Conservation (phyloP, 179 eudicot species). For the Actinidia arguta region DNA sequence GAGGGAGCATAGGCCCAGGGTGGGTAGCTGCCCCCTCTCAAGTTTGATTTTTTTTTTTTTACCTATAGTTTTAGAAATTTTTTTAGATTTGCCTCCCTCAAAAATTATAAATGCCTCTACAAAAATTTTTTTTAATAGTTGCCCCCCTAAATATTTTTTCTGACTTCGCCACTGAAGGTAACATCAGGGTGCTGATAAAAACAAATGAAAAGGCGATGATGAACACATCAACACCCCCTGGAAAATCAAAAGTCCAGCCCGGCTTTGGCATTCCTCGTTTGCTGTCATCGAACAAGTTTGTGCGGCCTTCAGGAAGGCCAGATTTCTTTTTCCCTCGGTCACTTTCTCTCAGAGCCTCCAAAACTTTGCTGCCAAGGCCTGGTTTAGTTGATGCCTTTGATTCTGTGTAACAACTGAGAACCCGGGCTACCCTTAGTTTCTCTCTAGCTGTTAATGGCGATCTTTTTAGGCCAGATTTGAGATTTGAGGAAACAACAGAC, state of each 20-base stretch:
- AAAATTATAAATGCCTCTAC: no score
- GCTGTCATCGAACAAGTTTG: constrained; percentile 82
- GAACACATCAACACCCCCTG: constrained; percentile 78
- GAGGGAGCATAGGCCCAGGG: no score
- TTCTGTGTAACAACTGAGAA: constrained; percentile 79
- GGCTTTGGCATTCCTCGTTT: constrained; percentile 87
- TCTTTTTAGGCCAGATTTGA: constrained; percentile 49
- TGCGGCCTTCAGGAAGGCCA: constrained; percentile 93
- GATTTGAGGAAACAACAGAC: constrained; percentile 25
- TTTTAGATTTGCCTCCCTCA: no score
- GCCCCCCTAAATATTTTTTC: no score
- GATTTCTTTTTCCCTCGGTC: constrained; percentile 79
- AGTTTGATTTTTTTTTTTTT: no score
- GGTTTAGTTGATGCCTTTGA: constrained; percentile 54
- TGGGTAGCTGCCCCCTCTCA: no score
- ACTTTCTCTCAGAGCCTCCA: constrained; percentile 82
- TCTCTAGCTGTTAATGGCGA: constrained; percentile 81
- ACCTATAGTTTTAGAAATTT: no score
- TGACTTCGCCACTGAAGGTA: no score
- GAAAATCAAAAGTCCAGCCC: constrained; percentile 83
- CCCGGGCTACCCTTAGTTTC: constrained; percentile 93
- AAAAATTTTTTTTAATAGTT: no score
- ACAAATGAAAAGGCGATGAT: constrained; percentile 70
- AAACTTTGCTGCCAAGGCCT: constrained; percentile 71
- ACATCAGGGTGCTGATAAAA: constrained; percentile 84